Conservation (phyloP, 208 protist species). For the Leishmania tarentolae region DNA sequence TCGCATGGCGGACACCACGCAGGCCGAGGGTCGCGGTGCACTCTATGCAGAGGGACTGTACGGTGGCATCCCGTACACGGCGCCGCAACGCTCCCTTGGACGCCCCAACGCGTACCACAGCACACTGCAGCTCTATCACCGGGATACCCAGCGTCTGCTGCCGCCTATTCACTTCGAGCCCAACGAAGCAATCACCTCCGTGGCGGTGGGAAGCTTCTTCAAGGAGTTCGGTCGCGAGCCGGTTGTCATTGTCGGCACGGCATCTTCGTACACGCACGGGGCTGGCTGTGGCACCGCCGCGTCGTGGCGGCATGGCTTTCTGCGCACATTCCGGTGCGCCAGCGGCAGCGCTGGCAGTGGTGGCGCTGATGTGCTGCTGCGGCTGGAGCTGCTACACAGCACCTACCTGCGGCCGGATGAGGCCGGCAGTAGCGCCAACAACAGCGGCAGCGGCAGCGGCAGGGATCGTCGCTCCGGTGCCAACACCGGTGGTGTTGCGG, state of each 20-base stretch:
- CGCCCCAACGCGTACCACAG: slow-evolving; percentile 65
- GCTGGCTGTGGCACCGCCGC: slow-evolving; percentile 50
- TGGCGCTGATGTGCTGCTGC: slow-evolving; percentile 25
- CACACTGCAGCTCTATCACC: slow-evolving; percentile 79
- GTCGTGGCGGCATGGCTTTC: slow-evolving; percentile 58
- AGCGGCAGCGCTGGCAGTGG: slow-evolving; percentile 2
- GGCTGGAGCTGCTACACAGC: slow-evolving; percentile 68
- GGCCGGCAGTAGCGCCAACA: background rate
- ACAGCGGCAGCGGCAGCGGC: background rate
- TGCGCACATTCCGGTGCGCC: slow-evolving; percentile 70
- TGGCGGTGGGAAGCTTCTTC: slow-evolving; percentile 67
- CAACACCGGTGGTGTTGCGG: background rate
- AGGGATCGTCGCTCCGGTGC: slow-evolving; percentile 7
- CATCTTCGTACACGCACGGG: slow-evolving; percentile 72
- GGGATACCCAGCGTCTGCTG: slow-evolving; percentile 48
- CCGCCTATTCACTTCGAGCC: slow-evolving; percentile 70
- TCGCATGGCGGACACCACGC: slow-evolving; percentile 1
- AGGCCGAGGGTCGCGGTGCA: background rate
- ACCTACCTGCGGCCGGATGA: slow-evolving; percentile 47
- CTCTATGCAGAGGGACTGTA: slow-evolving; percentile 11
- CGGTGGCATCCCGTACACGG: slow-evolving; percentile 34
- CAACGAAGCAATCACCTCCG: slow-evolving; percentile 63
- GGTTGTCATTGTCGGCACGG: slow-evolving; percentile 64
- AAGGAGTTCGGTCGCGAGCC: slow-evolving; percentile 76
- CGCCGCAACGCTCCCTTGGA: slow-evolving; percentile 59